A percentile compares a stretch with the other conserved stretches of the same genome.
Evolutionary conservation across 2,329 filamentous ascomycete species (phyloP).

Genomic region (Metarhizium brunneum): DNA sequence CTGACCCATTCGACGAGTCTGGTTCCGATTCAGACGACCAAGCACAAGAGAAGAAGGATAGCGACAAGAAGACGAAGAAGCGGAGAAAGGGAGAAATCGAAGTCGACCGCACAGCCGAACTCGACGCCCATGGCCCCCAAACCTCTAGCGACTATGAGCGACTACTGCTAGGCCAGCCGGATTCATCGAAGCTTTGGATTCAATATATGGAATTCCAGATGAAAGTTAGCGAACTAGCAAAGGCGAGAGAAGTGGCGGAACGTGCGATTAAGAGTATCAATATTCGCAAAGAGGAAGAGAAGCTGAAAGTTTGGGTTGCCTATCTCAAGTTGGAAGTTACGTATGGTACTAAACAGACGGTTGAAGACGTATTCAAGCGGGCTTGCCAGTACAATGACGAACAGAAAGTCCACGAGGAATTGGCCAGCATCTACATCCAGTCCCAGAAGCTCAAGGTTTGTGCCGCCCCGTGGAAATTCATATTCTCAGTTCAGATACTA

Average conservation of each 20-base stretch:
- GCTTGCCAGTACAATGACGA: constrained; percentile 92
- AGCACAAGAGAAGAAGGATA: constrained; percentile 11
- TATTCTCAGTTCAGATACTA: background rate
- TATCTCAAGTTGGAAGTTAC: constrained; percentile 89
- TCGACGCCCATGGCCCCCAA: constrained; percentile 81
- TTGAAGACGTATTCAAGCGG: constrained; percentile 81
- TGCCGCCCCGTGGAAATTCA: background rate
- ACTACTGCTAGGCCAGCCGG: constrained; percentile 80
- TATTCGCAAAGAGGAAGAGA: constrained; percentile 83
- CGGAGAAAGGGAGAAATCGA: constrained; percentile 67
- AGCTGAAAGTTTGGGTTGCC: constrained; percentile 91
- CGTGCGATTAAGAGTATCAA: constrained; percentile 86
- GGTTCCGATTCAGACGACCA: constrained; percentile 39
- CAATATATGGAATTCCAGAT: constrained; percentile 99
- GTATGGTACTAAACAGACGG: constrained; percentile 72
- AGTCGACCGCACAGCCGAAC: constrained; percentile 82
- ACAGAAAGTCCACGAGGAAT: constrained; percentile 77
- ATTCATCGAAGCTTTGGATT: constrained; percentile 91
- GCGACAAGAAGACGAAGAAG: constrained; percentile 44
- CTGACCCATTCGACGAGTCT: constrained; percentile 54
- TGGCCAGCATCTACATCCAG: constrained; percentile 92
- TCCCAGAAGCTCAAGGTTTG: constrained; percentile 76
- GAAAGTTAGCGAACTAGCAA: constrained; percentile 78
- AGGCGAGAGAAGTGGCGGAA: constrained; percentile 82
- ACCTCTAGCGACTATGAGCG: constrained; percentile 89